A percentile compares a stretch with the other conserved stretches of the same genome.
Conservation (phyloP, 805 yeast genomes). For the Cephaloascus fragrans region DNA sequence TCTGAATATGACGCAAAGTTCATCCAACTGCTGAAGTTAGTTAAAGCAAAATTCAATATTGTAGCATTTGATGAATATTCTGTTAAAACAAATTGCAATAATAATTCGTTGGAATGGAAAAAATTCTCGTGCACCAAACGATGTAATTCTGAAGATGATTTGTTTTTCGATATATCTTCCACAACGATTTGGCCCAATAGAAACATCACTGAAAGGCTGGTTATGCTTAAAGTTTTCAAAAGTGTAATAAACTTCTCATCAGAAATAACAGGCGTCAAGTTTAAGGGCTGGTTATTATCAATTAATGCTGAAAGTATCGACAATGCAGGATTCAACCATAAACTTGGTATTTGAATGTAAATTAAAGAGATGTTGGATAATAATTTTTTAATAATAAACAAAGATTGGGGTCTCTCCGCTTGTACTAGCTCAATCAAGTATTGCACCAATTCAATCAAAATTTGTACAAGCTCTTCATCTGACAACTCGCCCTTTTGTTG, state of each 20-base stretch:
- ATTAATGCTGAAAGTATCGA: conserved; percentile 10
- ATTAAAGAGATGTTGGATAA: conserved; percentile 44
- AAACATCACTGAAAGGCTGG: conserved; percentile 8
- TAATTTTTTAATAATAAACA: conserved; percentile 46
- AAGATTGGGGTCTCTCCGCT: conserved; percentile 2
- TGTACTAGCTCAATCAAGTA: no score
- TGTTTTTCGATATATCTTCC: conserved; percentile 39
- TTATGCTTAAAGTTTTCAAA: not conserved
- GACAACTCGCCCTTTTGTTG: not conserved
- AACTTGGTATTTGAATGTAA: conserved; percentile 25
- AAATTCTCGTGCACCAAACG: conserved; percentile 21
- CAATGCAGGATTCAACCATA: conserved; percentile 31
- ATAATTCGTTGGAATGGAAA: conserved; percentile 17
- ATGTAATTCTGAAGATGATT: conserved; percentile 22
- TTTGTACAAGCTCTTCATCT: no score
- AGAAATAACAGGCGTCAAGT: conserved; percentile 1
- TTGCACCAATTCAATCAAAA: not conserved
- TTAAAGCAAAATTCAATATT: conserved; percentile 10
- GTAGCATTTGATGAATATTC: conserved; percentile 1
- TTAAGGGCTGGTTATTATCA: conserved; percentile 2
- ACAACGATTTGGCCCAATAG: conserved; percentile 34
- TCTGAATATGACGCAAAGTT: conserved; percentile 26
- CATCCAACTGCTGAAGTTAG: conserved; percentile 23
- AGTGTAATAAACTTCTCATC: conserved; percentile 4
- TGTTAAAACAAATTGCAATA: conserved; percentile 9